Evolutionary conservation across 108 stramenopile genomes (phyloP).

Genomic region (Chaetoceros tenuissimus): DNA sequence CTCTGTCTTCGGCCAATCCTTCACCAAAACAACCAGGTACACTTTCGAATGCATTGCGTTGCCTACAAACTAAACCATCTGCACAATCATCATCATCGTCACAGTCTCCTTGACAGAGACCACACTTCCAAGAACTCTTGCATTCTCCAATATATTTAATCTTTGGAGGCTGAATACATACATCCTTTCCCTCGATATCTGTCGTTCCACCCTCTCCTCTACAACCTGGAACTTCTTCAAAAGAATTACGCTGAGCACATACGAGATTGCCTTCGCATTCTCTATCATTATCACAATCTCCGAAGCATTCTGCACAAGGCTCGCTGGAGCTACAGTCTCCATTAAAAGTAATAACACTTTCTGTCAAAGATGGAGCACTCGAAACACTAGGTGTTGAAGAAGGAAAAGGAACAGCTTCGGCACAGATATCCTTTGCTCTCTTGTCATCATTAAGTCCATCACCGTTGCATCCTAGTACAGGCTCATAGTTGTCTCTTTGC

Average conservation of each 20-base stretch:
- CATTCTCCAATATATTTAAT: too few species aligned
- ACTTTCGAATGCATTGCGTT: constrained; percentile 8
- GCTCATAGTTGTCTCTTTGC: constrained; percentile 22
- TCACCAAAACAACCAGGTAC: constrained; percentile 26
- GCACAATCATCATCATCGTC: constrained; percentile 26
- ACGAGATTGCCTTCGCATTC: constrained; percentile 22
- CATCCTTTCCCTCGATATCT: too few species aligned
- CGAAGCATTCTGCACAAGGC: constrained; percentile 30
- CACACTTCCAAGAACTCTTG: constrained; percentile 12
- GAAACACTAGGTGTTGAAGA: too few species aligned
- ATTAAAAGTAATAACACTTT: too few species aligned
- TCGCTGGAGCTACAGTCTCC: too few species aligned
- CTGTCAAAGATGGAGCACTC: too few species aligned
- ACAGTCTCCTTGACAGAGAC: constrained; percentile 43
- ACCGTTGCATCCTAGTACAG: constrained; percentile 58
- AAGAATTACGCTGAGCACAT: constrained; percentile 18
- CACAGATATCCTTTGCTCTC: too few species aligned
- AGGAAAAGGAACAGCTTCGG: too few species aligned
- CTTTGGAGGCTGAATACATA: too few species aligned
- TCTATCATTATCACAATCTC: constrained; percentile 32
- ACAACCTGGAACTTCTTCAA: constrained; percentile 23
- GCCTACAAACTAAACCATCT: constrained; percentile 20
- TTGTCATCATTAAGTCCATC: too few species aligned
- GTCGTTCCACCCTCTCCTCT: constrained; percentile 4
- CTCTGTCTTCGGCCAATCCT: too few species aligned